A percentile compares a stretch with the other conserved stretches of the same genome.
These are phyloP conservation scores for Persicaria maculosa DNA, from an alignment of 148 eudicot genomes.

Conservation along the genomic window DNA sequence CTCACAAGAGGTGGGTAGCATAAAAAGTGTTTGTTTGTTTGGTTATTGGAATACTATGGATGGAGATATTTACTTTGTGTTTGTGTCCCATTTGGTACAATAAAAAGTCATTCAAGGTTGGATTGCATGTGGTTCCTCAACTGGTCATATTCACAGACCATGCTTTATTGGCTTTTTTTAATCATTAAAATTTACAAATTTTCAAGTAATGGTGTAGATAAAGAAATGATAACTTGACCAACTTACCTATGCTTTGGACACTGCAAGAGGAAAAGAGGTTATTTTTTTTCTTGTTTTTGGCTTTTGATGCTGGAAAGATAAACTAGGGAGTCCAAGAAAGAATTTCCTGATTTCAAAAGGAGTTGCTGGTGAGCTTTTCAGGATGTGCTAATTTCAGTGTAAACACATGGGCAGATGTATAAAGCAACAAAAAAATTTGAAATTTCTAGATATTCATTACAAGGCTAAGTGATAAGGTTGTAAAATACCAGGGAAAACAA, in stretches of 20 bases:
- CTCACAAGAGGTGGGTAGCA: conserved; percentile 23
- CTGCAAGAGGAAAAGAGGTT: neutral
- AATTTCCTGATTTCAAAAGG: conserved; percentile 9
- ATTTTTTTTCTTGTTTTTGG: neutral
- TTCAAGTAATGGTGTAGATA: neutral
- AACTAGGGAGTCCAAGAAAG: conserved; percentile 5
- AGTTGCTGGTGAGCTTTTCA: conserved; percentile 8
- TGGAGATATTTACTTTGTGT: conserved; percentile 1
- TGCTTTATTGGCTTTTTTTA: neutral
- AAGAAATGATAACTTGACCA: conserved; percentile 5
- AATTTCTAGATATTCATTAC: neutral
- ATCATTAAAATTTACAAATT: neutral
- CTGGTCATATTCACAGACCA: neutral
- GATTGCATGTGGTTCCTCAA: neutral
- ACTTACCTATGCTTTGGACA: conserved; percentile 11
- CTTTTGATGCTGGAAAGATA: conserved; percentile 24
- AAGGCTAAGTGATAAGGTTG: neutral
- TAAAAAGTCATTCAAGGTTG: no score
- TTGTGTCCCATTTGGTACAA: neutral
- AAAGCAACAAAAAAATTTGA: neutral
- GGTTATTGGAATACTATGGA: conserved; percentile 26
- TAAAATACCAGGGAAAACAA: neutral
- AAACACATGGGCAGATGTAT: conserved; percentile 7
- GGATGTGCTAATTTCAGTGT: conserved; percentile 1
- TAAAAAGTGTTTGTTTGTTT: conserved; percentile 37